phyloP scores from a whole-genome alignment of 768 basidiomycete genomes.

The Macrolepiota dolichaula region DNA sequence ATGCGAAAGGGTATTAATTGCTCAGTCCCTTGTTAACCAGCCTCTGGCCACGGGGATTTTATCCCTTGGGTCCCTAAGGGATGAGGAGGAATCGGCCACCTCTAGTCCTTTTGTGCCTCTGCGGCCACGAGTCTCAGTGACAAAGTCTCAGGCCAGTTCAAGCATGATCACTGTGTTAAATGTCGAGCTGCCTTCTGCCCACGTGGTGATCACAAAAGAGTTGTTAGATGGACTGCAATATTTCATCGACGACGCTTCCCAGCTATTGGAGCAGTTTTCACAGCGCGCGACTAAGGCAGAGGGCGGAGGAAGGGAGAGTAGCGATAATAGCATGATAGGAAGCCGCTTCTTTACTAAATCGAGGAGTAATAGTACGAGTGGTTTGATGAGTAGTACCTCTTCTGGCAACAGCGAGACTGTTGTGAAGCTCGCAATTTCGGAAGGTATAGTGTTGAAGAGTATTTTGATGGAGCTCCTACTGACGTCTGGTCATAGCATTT shows the following conservation, averaged over 20 bases:
- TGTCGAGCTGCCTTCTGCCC: constrained; percentile 60
- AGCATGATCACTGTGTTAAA: constrained; percentile 25
- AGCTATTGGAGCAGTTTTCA: constrained; percentile 53
- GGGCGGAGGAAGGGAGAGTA: constrained; percentile 34
- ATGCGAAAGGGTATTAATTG: constrained; percentile 44
- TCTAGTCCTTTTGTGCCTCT: constrained; percentile 16
- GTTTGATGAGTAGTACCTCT: constrained; percentile 23
- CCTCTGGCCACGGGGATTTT: constrained; percentile 5
- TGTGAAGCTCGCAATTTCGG: constrained; percentile 40
- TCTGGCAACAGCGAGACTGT: constrained; percentile 36
- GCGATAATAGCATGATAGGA: constrained; percentile 69
- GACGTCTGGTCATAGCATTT: constrained; percentile 15
- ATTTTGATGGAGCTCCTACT: background rate
- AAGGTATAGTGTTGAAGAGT: constrained; percentile 19
- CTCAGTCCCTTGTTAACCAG: constrained; percentile 35
- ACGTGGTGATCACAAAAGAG: constrained; percentile 58
- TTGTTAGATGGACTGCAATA: constrained; percentile 77
- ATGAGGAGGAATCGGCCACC: background rate
- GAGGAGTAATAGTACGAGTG: constrained; percentile 33
- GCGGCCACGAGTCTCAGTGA: constrained; percentile 32
- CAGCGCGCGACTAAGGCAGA: constrained; percentile 10
- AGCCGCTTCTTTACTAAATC: constrained; percentile 72
- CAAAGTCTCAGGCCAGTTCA: constrained; percentile 20
- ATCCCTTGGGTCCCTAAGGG: constrained; percentile 14
- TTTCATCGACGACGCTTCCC: constrained; percentile 84